These are phyloP conservation scores for Pichia sporocuriosa DNA, from an alignment of 805 yeast species.

Conservation along the genomic window DNA sequence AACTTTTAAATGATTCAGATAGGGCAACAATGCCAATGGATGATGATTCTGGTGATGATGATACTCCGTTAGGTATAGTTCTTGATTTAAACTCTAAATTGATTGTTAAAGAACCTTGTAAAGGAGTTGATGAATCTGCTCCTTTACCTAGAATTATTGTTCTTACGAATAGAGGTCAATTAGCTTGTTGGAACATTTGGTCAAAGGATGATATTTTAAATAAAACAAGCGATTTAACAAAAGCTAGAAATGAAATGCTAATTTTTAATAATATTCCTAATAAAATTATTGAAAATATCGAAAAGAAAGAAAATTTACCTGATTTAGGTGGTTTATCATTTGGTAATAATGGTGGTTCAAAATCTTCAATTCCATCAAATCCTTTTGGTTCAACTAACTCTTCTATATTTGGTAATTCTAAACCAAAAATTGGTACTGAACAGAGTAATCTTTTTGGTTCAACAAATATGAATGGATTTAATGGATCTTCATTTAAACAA, in stretches of 20 bases:
- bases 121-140: slow-evolving; percentile 47
- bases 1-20: slow-evolving; percentile 59
- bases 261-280: background rate
- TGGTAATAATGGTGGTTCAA: background rate
- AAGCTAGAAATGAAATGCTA: background rate
- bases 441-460: background rate
- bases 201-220: slow-evolving; percentile 44
- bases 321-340: background rate
- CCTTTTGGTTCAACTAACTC: background rate
- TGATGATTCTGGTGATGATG: slow-evolving; percentile 58
- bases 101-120: slow-evolving; percentile 45
- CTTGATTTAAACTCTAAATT: slow-evolving; percentile 47
- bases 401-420: background rate
- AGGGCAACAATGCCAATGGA: slow-evolving; percentile 71
- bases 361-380: background rate
- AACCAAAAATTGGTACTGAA: too few species aligned
- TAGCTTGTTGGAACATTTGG: slow-evolving; percentile 61
- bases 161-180: slow-evolving; percentile 54
- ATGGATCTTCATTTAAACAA: too few species aligned
- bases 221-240: slow-evolving; percentile 4
- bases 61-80: slow-evolving; percentile 64
- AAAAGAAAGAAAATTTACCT: background rate
- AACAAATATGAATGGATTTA: too few species aligned
- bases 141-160: slow-evolving; percentile 64
- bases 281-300: background rate